Evolutionary conservation across 139 green algal genomes (phyloP).

Genomic region (Tetradesmus lagerheimii): DNA sequence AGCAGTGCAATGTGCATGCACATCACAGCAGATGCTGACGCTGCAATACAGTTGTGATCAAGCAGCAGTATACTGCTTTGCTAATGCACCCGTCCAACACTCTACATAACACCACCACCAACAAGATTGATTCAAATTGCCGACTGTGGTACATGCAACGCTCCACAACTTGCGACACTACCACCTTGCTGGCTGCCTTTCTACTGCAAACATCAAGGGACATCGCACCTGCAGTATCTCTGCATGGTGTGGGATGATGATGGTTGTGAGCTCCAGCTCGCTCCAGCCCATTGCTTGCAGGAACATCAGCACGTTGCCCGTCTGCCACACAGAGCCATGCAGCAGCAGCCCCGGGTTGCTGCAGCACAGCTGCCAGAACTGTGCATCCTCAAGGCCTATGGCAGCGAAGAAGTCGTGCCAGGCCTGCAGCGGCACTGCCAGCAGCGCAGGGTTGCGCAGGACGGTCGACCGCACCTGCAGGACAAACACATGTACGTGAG

Average conservation of each 20-base stretch:
- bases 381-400: neutral
- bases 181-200: too few species aligned
- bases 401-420: slow-evolving; percentile 26
- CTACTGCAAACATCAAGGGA: too few species aligned
- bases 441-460: neutral
- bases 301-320: slow-evolving; percentile 38
- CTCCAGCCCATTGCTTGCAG: slow-evolving; percentile 35
- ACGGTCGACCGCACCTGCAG: neutral
- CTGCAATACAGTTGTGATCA: too few species aligned
- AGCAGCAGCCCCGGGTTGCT: slow-evolving; percentile 24
- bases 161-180: too few species aligned
- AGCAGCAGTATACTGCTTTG: too few species aligned
- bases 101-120: too few species aligned
- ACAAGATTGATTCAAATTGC: too few species aligned
- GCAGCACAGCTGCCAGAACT: slow-evolving; percentile 26
- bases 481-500: neutral
- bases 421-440: neutral
- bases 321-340: slow-evolving; percentile 39
- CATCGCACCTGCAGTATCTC: slow-evolving; percentile 31
- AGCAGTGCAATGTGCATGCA: neutral
- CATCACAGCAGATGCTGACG: neutral
- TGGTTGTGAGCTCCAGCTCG: slow-evolving; percentile 26
- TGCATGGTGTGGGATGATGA: slow-evolving; percentile 35
- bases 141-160: neutral
- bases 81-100: too few species aligned